Evolutionary conservation across 2,329 filamentous ascomycete species (phyloP), one percentile per base, ranked within the genome.

Genomic region (Lachnellula subtilissima): DNA sequence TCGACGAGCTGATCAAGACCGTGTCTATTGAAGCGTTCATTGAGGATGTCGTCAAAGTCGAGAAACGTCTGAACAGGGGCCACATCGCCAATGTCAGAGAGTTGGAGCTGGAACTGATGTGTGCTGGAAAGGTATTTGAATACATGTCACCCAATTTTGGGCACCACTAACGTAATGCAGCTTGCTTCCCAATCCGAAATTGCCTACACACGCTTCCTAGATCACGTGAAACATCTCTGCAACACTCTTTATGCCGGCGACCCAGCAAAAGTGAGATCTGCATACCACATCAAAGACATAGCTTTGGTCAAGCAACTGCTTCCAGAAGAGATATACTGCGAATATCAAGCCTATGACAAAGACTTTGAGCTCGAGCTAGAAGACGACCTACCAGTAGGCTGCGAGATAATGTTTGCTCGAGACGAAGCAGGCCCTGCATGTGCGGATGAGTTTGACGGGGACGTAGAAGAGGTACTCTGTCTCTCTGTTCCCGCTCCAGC

Each of bases 61-160:
- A 64, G 28, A 58, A 48, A 15, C 55, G 60, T 19, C 45, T 64
- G 8, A 50, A 52, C 4, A 51, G 59, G 9, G 58, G 59, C 8
- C 50, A 61, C 28, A 64, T 66, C 9, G 50, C 51, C 3, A 60
- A 48, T 14, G 43, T 58, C 37, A 55, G 65, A 23, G 53, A 59
- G 11, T 45, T 66, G 9, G 64, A 66, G 36, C 49, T 65, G 25
- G 62, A 66, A 23, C 47, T 66, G 14, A 62, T 66, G 22, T 65
- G 56, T 52, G 55, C 54, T 42, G 61, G 61, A 52, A 65, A 65
- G 61, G 63, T 63, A 56, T 39, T 42, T 2, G 5, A 17, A 36
- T n/a, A 23, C 22, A 25, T 2, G 4, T 2, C 14, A 2, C 15
- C 11, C 37, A 32, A 22, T 50, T 39, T 17, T 1, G 6, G 39